These are phyloP conservation scores for Ceriops decandra DNA, from an alignment of 345 rosid species.

Conservation along the genomic window DNA sequence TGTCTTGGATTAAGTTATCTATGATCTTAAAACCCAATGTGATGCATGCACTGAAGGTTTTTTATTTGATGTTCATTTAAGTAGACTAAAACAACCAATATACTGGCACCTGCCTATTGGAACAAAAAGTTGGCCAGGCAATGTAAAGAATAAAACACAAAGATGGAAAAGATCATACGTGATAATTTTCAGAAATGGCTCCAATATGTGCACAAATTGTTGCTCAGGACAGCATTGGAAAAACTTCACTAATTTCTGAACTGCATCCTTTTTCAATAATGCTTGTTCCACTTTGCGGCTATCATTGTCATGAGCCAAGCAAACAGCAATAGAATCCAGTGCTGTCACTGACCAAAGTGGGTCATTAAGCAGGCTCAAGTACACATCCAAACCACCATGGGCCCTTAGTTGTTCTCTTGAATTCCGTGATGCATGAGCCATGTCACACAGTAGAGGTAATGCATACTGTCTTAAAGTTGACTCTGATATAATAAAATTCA, in stretches of 20 bases:
- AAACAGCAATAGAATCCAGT: conserved; percentile 90
- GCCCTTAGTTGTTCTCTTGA: conserved; percentile 97
- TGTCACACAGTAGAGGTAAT: conserved; percentile 89
- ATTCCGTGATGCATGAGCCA: conserved; percentile 99
- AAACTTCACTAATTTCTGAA: conserved; percentile 80
- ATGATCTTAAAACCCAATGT: no score
- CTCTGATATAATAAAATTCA: conserved; percentile 73
- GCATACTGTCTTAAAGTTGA: conserved; percentile 82
- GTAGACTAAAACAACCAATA: no score
- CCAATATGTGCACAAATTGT: conserved; percentile 93
- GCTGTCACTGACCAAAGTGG: conserved; percentile 89
- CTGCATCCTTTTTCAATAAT: conserved; percentile 80
- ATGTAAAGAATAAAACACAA: not conserved
- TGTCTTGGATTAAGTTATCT: no score
- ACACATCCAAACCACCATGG: conserved; percentile 94
- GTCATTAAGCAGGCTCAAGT: conserved; percentile 84
- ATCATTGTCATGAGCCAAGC: conserved; percentile 98
- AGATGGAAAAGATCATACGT: conserved; percentile 46
- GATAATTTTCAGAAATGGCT: conserved; percentile 96
- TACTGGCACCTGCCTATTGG: no score
- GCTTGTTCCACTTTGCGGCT: conserved; percentile 92
- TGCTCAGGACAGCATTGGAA: conserved; percentile 95
- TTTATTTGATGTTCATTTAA: no score
- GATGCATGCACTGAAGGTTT: no score
- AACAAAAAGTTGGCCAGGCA: no score